These are phyloP conservation scores for Barnettozyma siamensis DNA, from an alignment of 805 yeast species.

Conservation along the genomic window DNA sequence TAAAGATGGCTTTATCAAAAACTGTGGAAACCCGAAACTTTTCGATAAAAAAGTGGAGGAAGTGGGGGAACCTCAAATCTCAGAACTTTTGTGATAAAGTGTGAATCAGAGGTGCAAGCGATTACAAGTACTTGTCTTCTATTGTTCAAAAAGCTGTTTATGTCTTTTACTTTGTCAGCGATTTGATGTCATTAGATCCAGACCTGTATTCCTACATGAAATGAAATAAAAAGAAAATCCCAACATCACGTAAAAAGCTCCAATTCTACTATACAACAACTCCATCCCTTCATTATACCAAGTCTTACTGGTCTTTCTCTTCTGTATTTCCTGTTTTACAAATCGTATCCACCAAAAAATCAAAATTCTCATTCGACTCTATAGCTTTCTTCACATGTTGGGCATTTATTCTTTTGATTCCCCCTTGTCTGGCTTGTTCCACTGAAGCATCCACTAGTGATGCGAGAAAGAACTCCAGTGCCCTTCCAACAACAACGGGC, in stretches of 20 bases:
- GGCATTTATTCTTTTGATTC: constrained; percentile 76
- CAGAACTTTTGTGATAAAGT: too few relatives aligned
- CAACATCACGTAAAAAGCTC: too few relatives aligned
- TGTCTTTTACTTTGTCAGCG: too few relatives aligned
- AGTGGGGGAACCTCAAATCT: neutral
- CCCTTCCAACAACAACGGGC: constrained; percentile 95
- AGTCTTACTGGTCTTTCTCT: too few relatives aligned
- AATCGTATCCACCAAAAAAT: constrained; percentile 68
- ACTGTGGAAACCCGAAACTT: neutral
- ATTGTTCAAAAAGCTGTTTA: too few relatives aligned
- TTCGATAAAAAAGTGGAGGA: neutral
- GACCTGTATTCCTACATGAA: too few relatives aligned
- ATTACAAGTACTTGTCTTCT: too few relatives aligned
- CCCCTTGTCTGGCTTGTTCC: constrained; percentile 66
- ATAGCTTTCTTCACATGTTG: constrained; percentile 82
- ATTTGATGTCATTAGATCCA: too few relatives aligned
- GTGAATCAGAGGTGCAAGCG: too few relatives aligned
- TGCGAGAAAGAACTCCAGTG: constrained; percentile 87
- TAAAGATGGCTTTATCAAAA: neutral
- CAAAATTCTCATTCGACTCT: constrained; percentile 82
- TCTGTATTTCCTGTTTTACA: constrained; percentile 19
- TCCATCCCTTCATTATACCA: too few relatives aligned
- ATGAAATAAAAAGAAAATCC: too few relatives aligned
- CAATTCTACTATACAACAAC: neutral
- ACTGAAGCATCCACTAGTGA: constrained; percentile 82